These are phyloP conservation scores for Lentinula detonsa DNA, from an alignment of 768 basidiomycete species.

Conservation along the genomic window DNA sequence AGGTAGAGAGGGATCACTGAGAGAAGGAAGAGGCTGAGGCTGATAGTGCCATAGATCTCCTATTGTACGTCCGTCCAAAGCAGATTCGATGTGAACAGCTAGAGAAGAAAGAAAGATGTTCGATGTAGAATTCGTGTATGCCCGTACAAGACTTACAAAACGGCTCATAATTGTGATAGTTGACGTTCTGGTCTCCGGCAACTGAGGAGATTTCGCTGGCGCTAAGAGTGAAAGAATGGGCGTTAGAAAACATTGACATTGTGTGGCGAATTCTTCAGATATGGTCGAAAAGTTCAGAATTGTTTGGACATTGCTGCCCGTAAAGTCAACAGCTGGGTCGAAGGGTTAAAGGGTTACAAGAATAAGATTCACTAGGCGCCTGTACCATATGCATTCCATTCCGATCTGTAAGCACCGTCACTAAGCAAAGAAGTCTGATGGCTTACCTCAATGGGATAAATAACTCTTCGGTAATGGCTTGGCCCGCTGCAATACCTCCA, in stretches of 20 bases:
- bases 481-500: neutral
- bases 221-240: neutral
- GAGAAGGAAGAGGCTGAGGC: slow-evolving; percentile 4
- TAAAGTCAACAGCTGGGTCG: neutral
- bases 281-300: neutral
- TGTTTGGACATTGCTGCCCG: neutral
- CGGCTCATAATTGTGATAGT: neutral
- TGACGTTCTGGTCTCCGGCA: slow-evolving; percentile 2
- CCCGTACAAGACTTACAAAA: neutral
- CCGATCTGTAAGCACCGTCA: neutral
- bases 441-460: neutral
- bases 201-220: neutral
- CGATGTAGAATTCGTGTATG: neutral
- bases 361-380: neutral
- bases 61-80: neutral
- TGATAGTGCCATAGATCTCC: neutral
- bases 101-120: neutral
- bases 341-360: neutral
- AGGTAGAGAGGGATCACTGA: neutral
- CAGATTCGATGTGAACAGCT: slow-evolving; percentile 2
- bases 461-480: neutral
- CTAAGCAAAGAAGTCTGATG: neutral
- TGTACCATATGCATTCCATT: neutral
- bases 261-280: neutral
- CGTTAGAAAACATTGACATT: neutral